Conservation (phyloP, 2,329 filamentous ascomycete genomes). For the Leptographium flavum region DNA sequence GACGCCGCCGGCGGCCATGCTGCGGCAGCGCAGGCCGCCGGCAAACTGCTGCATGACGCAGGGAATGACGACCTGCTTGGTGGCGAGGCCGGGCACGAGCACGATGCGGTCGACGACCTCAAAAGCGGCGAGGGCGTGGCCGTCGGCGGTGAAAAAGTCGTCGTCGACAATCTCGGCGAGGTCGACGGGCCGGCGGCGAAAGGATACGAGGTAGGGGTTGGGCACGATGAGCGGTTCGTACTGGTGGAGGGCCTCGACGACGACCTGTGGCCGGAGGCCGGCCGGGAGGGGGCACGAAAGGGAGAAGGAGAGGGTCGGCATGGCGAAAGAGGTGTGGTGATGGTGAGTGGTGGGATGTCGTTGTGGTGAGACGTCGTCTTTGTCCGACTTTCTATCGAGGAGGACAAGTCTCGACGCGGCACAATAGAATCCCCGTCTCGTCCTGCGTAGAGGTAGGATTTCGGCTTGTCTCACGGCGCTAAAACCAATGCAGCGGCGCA, state of each 20-base stretch:
- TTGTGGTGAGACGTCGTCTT: too few species aligned
- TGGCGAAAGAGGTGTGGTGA: constrained; percentile 8
- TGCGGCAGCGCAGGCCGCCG: constrained; percentile 27
- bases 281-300: constrained; percentile 28
- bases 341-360: too few species aligned
- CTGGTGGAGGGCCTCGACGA: constrained; percentile 25
- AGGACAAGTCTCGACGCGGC: too few species aligned
- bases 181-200: constrained; percentile 19
- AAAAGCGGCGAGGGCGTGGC: constrained; percentile 16
- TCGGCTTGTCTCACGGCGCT: too few species aligned
- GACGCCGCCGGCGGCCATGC: constrained; percentile 27
- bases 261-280: constrained; percentile 20
- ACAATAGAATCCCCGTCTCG: too few species aligned
- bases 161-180: constrained; percentile 22
- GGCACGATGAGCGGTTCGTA: constrained; percentile 26
- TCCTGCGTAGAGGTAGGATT: too few species aligned
- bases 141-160: constrained; percentile 24
- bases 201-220: constrained; percentile 24
- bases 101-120: constrained; percentile 22
- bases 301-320: constrained; percentile 21
- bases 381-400: too few species aligned
- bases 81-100: constrained; percentile 24
- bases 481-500: too few species aligned
- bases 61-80: constrained; percentile 25
- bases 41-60: constrained; percentile 28